Evolutionary conservation across 2,329 filamentous ascomycete species (phyloP).

Genomic region (Septoria petroselini): DNA sequence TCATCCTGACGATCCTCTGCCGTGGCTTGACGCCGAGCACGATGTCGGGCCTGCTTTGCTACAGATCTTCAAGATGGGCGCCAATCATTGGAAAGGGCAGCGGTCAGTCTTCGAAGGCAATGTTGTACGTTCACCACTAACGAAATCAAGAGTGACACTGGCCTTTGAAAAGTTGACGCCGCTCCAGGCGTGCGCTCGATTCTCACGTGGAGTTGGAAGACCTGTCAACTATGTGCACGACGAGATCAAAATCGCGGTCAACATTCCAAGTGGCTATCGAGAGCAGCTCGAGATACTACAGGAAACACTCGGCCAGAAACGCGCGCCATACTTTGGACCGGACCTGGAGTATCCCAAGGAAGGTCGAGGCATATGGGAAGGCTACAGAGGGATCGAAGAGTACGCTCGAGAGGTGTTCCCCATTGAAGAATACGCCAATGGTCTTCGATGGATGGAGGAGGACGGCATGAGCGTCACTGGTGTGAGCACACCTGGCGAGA

Average conservation of each 20-base stretch:
- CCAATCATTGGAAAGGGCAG: constrained; percentile 75
- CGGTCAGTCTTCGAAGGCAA: constrained; percentile 51
- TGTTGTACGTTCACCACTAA: constrained; percentile 9
- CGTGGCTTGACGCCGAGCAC: constrained; percentile 95
- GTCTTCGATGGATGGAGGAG: constrained; percentile 83
- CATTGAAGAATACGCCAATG: constrained; percentile 90
- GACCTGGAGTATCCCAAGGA: constrained; percentile 64
- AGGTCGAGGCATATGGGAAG: constrained; percentile 84
- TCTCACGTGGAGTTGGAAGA: constrained; percentile 72
- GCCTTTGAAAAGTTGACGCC: constrained; percentile 89
- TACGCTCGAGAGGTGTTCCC: constrained; percentile 94
- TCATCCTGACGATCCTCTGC: constrained; percentile 80
- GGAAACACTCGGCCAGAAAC: constrained; percentile 56
- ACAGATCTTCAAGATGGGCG: constrained; percentile 92
- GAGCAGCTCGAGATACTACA: constrained; percentile 73
- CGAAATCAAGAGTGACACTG: constrained; percentile 65
- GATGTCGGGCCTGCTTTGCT: constrained; percentile 89
- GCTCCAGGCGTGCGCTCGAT: constrained; percentile 73
- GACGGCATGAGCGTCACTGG: constrained; percentile 31
- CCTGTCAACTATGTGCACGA: constrained; percentile 74
- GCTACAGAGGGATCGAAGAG: constrained; percentile 84
- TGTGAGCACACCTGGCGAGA: constrained; percentile 23
- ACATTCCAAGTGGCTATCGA: constrained; percentile 82
- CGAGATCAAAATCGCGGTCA: constrained; percentile 78
- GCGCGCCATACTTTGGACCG: constrained; percentile 62